Evolutionary conservation across 257 asterid species (phyloP), one percentile per base, ranked within the genome.

Genomic region (Lithospermum erythrorhizon): DNA sequence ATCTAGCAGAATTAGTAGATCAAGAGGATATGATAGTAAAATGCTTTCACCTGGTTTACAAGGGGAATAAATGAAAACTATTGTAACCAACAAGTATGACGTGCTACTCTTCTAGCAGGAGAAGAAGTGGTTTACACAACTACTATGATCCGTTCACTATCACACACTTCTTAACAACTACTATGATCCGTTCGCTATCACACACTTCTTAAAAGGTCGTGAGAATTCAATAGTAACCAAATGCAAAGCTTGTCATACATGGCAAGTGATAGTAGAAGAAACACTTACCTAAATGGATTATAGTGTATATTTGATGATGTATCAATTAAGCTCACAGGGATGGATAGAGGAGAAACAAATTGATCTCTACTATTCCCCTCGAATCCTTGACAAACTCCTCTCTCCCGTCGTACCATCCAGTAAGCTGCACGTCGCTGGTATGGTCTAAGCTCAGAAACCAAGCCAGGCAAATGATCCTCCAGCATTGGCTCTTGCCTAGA

Each of bases 321-420:
- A 65, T 83, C 81, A 64, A 88, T 78, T 78, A 88, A 77, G 72
- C 73, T 79, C 74, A 91, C 67, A 54, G 90, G 86, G 87, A 81
- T 52, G 25, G 95, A 88, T 61, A 91, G 82, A 72, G 98, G 98
- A 78, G 87, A 73, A 75, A 74, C 74, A 57, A 68, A 71, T 69
- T 61, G 76, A 75, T 72, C 76, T 64, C 64, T 76, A 62, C 75
- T 82, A 69, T 68, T 69, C 67, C 77, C 82, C 68, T 59, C 73
- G 21, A 73, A 63, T 54, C 68, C 27, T 55, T 71, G 81, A 53
- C 68, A 58, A 67, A 57, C 80, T 73, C 82, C 83, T 78, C 78
- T 86, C 78, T 91, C 98, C 64, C 95, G 80, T 73, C 77, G 88
- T 65, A 91, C 78, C 98, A 91, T 91, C 98, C 98, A 91, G 76